Percentiles rank a stretch among this genome's conserved stretches.
Conservation (phyloP, 192 early-diverging fungal species). For the Jimgerdemannia lactiflua region DNA sequence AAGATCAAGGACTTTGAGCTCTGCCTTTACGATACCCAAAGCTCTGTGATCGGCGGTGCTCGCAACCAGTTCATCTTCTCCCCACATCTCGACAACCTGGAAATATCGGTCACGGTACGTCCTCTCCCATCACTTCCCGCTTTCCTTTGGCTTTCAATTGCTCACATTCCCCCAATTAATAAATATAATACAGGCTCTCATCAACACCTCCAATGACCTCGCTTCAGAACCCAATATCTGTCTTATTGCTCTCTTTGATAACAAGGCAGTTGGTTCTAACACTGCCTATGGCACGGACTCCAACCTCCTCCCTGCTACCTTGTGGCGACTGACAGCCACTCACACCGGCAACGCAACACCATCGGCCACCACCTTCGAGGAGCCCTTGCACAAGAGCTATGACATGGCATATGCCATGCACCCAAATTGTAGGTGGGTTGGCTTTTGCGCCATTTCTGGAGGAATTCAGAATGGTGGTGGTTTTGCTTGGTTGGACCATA, state of each 20-base stretch:
- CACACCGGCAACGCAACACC: conserved; percentile 19
- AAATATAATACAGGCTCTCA: conserved; percentile 42
- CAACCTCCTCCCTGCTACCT: conserved; percentile 71
- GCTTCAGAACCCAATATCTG: conserved; percentile 73
- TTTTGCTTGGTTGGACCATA: neutral
- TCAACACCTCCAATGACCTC: conserved; percentile 49
- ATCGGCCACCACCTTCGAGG: conserved; percentile 71
- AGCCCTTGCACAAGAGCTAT: conserved; percentile 78
- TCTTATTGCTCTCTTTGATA: conserved; percentile 92
- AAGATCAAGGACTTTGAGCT: conserved; percentile 97
- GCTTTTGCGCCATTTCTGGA: too few relatives aligned
- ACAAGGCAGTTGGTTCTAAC: conserved; percentile 94
- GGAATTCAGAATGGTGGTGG: too few relatives aligned
- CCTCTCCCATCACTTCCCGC: conserved; percentile 20
- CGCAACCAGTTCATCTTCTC: conserved; percentile 94
- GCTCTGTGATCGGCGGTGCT: conserved; percentile 85
- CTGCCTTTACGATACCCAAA: conserved; percentile 93
- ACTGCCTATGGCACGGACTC: conserved; percentile 96
- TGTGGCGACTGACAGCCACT: conserved; percentile 57
- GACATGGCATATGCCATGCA: conserved; percentile 94
- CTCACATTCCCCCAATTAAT: neutral
- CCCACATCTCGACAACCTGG: conserved; percentile 92
- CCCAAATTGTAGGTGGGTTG: conserved; percentile 64
- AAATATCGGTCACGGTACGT: conserved; percentile 79
- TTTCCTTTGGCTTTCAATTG: conserved; percentile 9